Percentiles rank a stretch among this genome's conserved stretches.
These are phyloP conservation scores for Andrographis paniculata DNA, from an alignment of 305 asterid genomes.

Conservation along the genomic window DNA sequence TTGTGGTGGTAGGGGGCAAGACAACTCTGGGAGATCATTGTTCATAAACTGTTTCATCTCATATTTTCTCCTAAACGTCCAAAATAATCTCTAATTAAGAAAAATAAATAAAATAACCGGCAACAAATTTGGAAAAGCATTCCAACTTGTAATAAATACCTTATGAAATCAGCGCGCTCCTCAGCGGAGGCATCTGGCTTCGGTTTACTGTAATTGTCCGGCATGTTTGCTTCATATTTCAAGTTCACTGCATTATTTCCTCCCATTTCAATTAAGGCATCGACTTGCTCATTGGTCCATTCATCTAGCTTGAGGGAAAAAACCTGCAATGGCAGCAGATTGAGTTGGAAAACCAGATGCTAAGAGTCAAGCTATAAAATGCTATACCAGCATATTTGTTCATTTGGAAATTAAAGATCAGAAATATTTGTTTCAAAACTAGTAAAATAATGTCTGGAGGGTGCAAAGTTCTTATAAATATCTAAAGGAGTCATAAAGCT, in stretches of 20 bases:
- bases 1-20: conserved; percentile 43
- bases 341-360: background rate
- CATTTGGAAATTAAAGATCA: too few species aligned
- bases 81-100: conserved; percentile 12
- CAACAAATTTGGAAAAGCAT: background rate
- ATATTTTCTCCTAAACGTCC: conserved; percentile 57
- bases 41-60: conserved; percentile 54
- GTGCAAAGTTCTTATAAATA: too few species aligned
- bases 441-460: too few species aligned
- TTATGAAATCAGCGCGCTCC: conserved; percentile 76
- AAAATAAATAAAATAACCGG: background rate
- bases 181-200: conserved; percentile 71
- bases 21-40: conserved; percentile 23
- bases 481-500: too few species aligned
- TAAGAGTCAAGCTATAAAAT: background rate
- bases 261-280: conserved; percentile 67
- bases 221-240: conserved; percentile 75
- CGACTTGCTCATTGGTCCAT: conserved; percentile 91
- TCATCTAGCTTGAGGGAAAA: conserved; percentile 85
- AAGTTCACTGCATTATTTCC: conserved; percentile 68
- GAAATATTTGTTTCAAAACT: too few species aligned
- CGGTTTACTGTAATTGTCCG: conserved; percentile 49
- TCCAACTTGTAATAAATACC: conserved; percentile 34
- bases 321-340: conserved; percentile 35
- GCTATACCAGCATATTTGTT: background rate